A percentile compares a stretch with the other conserved stretches of the same genome.
phyloP scores from a whole-genome alignment of 2,329 filamentous ascomycete genomes.

The Ceratocystiopsis brevicomis region DNA sequence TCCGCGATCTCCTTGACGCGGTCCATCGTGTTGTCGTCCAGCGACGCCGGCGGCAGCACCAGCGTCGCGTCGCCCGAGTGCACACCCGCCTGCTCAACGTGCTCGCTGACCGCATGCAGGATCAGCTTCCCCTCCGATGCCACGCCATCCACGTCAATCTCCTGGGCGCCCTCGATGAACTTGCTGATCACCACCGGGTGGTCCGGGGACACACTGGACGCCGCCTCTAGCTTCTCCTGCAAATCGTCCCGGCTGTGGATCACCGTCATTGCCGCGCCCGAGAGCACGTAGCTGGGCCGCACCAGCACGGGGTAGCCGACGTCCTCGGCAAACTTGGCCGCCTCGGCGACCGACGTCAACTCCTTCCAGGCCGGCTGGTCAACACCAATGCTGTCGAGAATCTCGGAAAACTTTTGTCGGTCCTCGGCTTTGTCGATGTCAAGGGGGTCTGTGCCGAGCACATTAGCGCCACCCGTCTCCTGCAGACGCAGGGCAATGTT shows the following conservation, averaged over 20 bases:
- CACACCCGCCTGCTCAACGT: constrained; percentile 91
- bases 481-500: constrained; percentile 93
- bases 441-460: constrained; percentile 79
- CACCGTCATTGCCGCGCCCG: constrained; percentile 95
- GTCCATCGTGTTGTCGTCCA: constrained; percentile 59
- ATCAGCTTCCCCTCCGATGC: constrained; percentile 72
- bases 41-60: constrained; percentile 66
- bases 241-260: constrained; percentile 77
- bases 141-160: constrained; percentile 93
- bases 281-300: constrained; percentile 86
- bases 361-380: constrained; percentile 98
- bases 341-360: constrained; percentile 71
- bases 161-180: constrained; percentile 90
- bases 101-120: constrained; percentile 82
- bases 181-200: constrained; percentile 97
- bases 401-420: constrained; percentile 94
- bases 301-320: constrained; percentile 92
- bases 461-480: constrained; percentile 72
- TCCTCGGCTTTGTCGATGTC: constrained; percentile 98
- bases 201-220: constrained; percentile 78
- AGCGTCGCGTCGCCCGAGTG: constrained; percentile 96
- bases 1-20: constrained; percentile 88
- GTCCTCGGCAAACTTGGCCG: constrained; percentile 65
- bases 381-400: constrained; percentile 87
- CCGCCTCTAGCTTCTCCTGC: constrained; percentile 84